Evolutionary conservation across 352 stramenopile genomes (phyloP).

Genomic region (Phytophthora syringae): DNA sequence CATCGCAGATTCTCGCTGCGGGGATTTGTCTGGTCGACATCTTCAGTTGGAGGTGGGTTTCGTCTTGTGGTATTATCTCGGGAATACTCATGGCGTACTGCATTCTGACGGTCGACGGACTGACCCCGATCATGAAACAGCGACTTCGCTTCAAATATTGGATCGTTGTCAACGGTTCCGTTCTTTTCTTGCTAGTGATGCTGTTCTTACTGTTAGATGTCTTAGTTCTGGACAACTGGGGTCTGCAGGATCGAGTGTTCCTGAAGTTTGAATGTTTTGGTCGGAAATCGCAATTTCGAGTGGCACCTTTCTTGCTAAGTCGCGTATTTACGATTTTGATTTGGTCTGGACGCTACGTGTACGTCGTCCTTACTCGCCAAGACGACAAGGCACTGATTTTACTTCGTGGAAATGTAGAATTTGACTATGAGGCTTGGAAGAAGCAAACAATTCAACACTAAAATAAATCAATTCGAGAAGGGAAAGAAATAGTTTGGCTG

Average conservation of each 20-base stretch:
- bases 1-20: background rate
- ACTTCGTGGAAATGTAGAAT: slow-evolving; percentile 21
- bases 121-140: slow-evolving; percentile 12
- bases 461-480: too few relatives aligned
- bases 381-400: slow-evolving; percentile 25
- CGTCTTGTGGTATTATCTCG: slow-evolving; percentile 2
- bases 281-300: background rate
- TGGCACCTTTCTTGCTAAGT: slow-evolving; percentile 10
- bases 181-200: slow-evolving; percentile 1
- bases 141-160: slow-evolving; percentile 10
- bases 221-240: slow-evolving; percentile 4
- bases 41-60: slow-evolving; percentile 6
- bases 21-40: slow-evolving; percentile 4
- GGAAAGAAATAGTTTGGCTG: too few relatives aligned
- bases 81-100: background rate
- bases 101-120: slow-evolving; percentile 6
- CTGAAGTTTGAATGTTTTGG: background rate
- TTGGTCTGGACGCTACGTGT: slow-evolving; percentile 19
- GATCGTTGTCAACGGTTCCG: background rate
- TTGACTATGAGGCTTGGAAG: slow-evolving; percentile 31
- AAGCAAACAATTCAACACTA: background rate
- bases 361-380: slow-evolving; percentile 5
- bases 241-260: slow-evolving; percentile 13
- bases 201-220: slow-evolving; percentile 6
- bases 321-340: slow-evolving; percentile 20